Evolutionary conservation across 768 basidiomycete species (phyloP), one percentile per base, ranked within the genome.

Genomic region (Suillus clintonianus): DNA sequence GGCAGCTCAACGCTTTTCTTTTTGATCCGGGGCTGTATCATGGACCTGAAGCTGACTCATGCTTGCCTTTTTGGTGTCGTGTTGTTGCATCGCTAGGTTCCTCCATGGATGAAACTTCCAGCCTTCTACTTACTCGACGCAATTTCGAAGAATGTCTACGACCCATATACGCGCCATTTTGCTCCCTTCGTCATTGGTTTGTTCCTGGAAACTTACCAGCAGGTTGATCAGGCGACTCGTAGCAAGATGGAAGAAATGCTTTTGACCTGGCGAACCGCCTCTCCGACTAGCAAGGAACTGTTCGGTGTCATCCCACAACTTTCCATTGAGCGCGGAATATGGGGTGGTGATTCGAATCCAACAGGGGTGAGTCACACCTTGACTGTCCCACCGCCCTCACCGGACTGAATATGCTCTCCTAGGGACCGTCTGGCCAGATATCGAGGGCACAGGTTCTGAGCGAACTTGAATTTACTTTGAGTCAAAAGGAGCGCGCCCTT

Each of bases 181-280:
- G 84, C 91, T 13, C 83, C 87, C 11, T 86, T 95, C 73, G 91
- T 96, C 65, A 89, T 91, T 62, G 84, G 88, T 24, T 79, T 96
- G 19, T 99, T 95, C 79, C 81, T 97, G 68, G 88, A 92, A 67
- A 89, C 95, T 34, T 98, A 99, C 77, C 83, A 86, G 53, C 84
- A 87, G 69, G 96, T 97, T 67, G 95, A 97, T 72, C 87, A 87
- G 58, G 78, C 77, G 47, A 97, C 94, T 30, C 89, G 91, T 65
- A 86, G 87, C 74, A 99, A 99, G 77, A 96, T 99, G 93, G 94
- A 97, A 73, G 97, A 99, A 77, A 95, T 99, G 89, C 85, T 99
- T 15, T 77, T 92, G 34, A 97, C 97, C 7, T 99, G 97, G 97
- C 85, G 95, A 45, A 90, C 88, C 27, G 95, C 94, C 17, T 89